A percentile compares a stretch with the other conserved stretches of the same genome.
phyloP scores from a whole-genome alignment of 306 rosid species.

The Prinsepia uniflora region DNA sequence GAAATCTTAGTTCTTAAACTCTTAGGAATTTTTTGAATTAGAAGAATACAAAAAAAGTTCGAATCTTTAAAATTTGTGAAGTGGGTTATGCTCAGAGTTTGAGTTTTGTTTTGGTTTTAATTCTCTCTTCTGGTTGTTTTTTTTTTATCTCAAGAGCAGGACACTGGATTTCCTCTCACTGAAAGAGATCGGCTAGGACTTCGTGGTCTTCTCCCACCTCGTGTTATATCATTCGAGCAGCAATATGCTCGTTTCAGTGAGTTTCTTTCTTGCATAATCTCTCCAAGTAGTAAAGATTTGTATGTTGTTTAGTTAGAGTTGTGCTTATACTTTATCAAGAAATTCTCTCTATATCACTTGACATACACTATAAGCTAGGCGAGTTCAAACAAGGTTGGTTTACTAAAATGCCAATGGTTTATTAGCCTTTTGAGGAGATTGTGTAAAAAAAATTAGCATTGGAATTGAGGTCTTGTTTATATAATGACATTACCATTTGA shows the following conservation, averaged over 20 bases:
- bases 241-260: conserved; percentile 94
- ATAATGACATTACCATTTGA: conserved; percentile 12
- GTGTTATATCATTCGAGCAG: conserved; percentile 92
- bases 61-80: not conserved
- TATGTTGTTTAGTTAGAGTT: not conserved
- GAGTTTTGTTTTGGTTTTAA: not conserved
- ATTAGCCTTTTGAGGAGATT: not conserved
- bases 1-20: not conserved
- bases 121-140: conserved; percentile 16
- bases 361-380: not conserved
- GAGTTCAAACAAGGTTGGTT: not conserved
- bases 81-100: conserved; percentile 1
- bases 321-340: not conserved
- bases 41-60: not conserved
- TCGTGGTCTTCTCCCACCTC: conserved; percentile 97
- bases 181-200: conserved; percentile 97
- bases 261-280: conserved; percentile 22
- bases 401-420: not conserved
- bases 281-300: not conserved
- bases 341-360: not conserved
- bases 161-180: conserved; percentile 90
- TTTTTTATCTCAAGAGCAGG: conserved; percentile 49
- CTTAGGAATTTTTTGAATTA: not conserved
- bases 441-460: not conserved
- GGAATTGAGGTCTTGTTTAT: not conserved